Evolutionary conservation across 2,329 filamentous ascomycete species (phyloP), one percentile per base, ranked within the genome.

Genomic region (Malbranchea zuffiana): DNA sequence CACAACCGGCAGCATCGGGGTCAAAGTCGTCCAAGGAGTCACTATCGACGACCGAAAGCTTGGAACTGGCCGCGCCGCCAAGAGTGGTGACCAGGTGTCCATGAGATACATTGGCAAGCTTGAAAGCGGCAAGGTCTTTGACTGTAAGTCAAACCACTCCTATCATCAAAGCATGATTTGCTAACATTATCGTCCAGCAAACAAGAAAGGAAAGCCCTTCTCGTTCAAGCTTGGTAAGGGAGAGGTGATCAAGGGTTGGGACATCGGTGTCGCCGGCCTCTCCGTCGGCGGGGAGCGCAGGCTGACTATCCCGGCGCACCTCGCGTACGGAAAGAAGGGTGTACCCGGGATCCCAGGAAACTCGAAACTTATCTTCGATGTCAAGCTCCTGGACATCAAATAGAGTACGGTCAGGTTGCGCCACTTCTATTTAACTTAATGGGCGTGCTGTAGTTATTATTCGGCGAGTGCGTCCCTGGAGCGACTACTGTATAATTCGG

Each of bases 21-120:
- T 84, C 54, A 90, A 84, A 69, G 76, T 76, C 40, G 77, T 96
- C 39, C 74, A 87, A 57, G 90, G 88, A 43, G 85, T 98, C 45
- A 93, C 78, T 49, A 71, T 98, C 49, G 90, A 98, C 53, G 90
- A 98, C 71, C 87, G 88, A 71, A 96, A 94, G 70, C 59, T 84
- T 46, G 90, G 90, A 42, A 77, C 74, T 47, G 90, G 90, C 50
- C 79, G 81, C 46, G 77, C 75, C 39, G 86, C 80, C 46, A 96
- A 96, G 80, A 80, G 78, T 54, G 88, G 90, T 47, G 82, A 92
- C 69, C 81, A 75, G 49, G 80, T 98, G 44, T 78, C 85, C 54
- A 90, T 98, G 76, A 79, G 90, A 57, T 98, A 98, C 69, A 96
- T 98, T 53, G 90, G 90, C 63, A 98, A 98, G 74, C 81, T 90